Base-by-base conservation (phyloP, 2,329 filamentous ascomycete species). In the Drechslerella stenobrocha region DNA sequence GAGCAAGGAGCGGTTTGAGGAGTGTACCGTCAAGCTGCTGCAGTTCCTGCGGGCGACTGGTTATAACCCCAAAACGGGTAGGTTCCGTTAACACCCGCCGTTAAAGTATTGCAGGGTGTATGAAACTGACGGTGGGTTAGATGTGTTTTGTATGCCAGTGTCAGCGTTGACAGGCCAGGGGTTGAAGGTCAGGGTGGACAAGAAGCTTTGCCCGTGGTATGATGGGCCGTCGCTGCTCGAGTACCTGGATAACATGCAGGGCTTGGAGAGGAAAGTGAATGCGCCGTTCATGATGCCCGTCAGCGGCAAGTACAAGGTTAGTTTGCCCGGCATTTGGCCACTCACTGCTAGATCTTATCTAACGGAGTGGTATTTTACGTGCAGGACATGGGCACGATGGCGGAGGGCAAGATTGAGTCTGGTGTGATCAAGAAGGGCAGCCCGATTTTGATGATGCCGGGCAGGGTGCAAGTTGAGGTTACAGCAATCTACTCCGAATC, bases 201-300 rank as follows among this genome's bases (percentile, higher is more conserved):
- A 87, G 75, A 86, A 85, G 1, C 72, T 89, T 2, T 86, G 84
- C 37, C 83, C 89, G 6, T 98, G 90, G 89, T 95, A 90, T 76
- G 82, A 89, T 37, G 90, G 91, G 0, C 92, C 92, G 7, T 93
- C 91, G 18, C 83, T 98, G 46, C 85, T 98, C 18, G 92, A 97
- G 77, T 96, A 91, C 77, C 84, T 98, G n/a, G 92, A 96, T 76
- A 81, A 84, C 75, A 96, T 97, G 89, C 85, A 87, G 74, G 85
- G 92, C 9, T 83, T 96, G 35, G 92, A 98, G 77, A 89, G 93
- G 73, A 98, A 97, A 81, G 79, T 96, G 73, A 96, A 96, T 73
- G 93, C 93, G 1, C 92, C 93, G 7, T 97, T 98, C 82, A 97
- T 98, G 93, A 96, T 98, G 91, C 89, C 93, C 6, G 83, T 98